Evolutionary conservation across 495 filamentous ascomycete genomes (phyloP).

Genomic region (Tuber magnatum): DNA sequence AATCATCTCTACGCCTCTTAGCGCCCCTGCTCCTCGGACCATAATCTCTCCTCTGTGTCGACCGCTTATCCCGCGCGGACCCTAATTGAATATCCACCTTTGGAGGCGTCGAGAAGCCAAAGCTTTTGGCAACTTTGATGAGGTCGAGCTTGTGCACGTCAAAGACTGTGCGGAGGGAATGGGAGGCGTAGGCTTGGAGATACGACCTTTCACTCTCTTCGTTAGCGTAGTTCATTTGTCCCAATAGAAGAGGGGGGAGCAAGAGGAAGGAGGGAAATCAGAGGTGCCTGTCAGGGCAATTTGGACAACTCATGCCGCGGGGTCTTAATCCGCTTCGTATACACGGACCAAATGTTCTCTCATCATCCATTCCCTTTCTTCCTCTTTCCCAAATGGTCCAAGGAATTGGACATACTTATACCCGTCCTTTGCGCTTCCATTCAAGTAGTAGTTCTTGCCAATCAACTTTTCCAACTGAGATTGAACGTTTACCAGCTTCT

Average conservation of each 20-base stretch:
- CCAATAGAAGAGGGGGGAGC: not conserved
- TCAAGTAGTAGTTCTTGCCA: slow-evolving; percentile 89
- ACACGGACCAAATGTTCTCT: slow-evolving; percentile 6
- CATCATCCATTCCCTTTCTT: not conserved
- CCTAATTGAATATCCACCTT: slow-evolving; percentile 83
- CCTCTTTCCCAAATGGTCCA: not conserved
- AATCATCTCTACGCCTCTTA: slow-evolving; percentile 3
- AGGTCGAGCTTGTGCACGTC: slow-evolving; percentile 91
- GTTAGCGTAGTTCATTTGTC: not conserved
- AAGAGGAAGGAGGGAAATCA: not conserved
- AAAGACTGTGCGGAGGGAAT: slow-evolving; percentile 82
- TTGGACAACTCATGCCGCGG: slow-evolving; percentile 5
- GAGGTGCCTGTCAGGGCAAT: slow-evolving; percentile 4
- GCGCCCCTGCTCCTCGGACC: slow-evolving; percentile 43
- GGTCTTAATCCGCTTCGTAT: slow-evolving; percentile 9
- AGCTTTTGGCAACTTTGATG: slow-evolving; percentile 86
- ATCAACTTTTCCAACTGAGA: slow-evolving; percentile 92
- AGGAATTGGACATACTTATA: slow-evolving; percentile 42
- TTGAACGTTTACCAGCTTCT: slow-evolving; percentile 91
- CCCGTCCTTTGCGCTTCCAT: slow-evolving; percentile 67
- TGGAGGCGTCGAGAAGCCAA: slow-evolving; percentile 83
- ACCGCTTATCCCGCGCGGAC: slow-evolving; percentile 76
- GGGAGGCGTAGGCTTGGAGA: slow-evolving; percentile 87
- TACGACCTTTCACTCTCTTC: slow-evolving; percentile 54
- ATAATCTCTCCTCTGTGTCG: slow-evolving; percentile 66